phyloP scores from a whole-genome alignment of 805 yeast genomes.

The Groenewaldozyma tartarivorans region DNA sequence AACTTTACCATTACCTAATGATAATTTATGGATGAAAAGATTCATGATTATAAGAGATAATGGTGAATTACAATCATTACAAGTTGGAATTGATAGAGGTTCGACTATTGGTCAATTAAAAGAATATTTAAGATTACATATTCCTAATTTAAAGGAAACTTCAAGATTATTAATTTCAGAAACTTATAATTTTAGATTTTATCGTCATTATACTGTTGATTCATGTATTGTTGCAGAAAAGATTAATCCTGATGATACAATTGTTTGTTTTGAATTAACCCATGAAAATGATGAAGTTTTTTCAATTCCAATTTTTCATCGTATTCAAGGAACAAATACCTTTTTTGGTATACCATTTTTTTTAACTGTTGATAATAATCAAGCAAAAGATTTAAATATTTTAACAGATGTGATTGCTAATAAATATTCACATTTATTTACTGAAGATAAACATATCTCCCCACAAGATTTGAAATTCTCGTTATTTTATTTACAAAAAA shows the following conservation, averaged over 20 bases:
- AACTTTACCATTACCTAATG: conserved; percentile 80
- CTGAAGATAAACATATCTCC: background rate
- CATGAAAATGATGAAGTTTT: conserved; percentile 9
- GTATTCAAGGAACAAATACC: conserved; percentile 5
- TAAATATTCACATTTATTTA: background rate
- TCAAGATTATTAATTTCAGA: conserved; percentile 40
- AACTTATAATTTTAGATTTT: conserved; percentile 58
- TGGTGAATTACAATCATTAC: conserved; percentile 36
- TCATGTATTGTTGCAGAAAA: conserved; percentile 51
- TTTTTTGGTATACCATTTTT: conserved; percentile 75
- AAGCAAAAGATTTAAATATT: conserved; percentile 36
- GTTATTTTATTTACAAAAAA: conserved; percentile 5
- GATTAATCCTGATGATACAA: conserved; percentile 51
- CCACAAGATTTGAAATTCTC: background rate
- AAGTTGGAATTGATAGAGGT: conserved; percentile 59
- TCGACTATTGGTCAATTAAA: conserved; percentile 58
- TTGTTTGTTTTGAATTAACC: conserved; percentile 53
- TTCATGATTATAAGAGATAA: conserved; percentile 33
- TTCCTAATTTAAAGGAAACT: conserved; percentile 10
- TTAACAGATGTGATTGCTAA: background rate
- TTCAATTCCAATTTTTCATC: conserved; percentile 17
- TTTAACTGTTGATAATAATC: conserved; percentile 44
- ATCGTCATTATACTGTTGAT: conserved; percentile 51
- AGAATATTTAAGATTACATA: conserved; percentile 44
- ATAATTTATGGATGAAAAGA: conserved; percentile 58